These are phyloP conservation scores for Pterocarpus santalinus DNA, from an alignment of 306 rosid species.

Conservation along the genomic window DNA sequence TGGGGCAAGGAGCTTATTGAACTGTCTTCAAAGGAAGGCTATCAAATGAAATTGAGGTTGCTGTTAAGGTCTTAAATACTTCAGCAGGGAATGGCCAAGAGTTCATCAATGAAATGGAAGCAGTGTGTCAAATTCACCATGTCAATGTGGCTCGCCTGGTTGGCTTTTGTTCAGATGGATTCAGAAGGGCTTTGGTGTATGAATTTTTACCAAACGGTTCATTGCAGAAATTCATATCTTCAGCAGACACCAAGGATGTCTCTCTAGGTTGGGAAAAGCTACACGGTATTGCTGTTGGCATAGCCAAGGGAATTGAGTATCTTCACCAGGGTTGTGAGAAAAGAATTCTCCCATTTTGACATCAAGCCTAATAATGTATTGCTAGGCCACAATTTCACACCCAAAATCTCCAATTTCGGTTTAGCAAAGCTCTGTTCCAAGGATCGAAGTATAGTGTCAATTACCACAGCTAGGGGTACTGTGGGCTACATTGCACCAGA, in stretches of 20 bases:
- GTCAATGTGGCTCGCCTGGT: conserved; percentile 50
- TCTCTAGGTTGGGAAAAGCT: conserved; percentile 51
- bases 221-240: conserved; percentile 46
- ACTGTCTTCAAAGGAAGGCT: conserved; percentile 46
- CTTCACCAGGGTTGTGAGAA: conserved; percentile 55
- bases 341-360: conserved; percentile 49
- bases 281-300: conserved; percentile 39
- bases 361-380: conserved; percentile 38
- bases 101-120: conserved; percentile 58
- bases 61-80: conserved; percentile 43
- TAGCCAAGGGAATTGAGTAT: conserved; percentile 51
- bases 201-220: conserved; percentile 51
- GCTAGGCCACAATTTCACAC: conserved; percentile 25
- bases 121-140: conserved; percentile 53
- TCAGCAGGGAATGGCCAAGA: conserved; percentile 48
- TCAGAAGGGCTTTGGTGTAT: conserved; percentile 44
- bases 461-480: conserved; percentile 42
- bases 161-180: conserved; percentile 53
- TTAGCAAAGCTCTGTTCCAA: conserved; percentile 41
- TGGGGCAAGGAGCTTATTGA: conserved; percentile 47
- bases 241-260: conserved; percentile 21
- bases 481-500: conserved; percentile 44
- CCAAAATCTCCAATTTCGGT: conserved; percentile 42
- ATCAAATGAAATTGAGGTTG: conserved; percentile 41
- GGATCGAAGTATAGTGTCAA: conserved; percentile 39